A percentile compares a stretch with the other conserved stretches of the same genome.
Conservation (phyloP, 345 rosid species). For the Carallia pectinifolia region DNA sequence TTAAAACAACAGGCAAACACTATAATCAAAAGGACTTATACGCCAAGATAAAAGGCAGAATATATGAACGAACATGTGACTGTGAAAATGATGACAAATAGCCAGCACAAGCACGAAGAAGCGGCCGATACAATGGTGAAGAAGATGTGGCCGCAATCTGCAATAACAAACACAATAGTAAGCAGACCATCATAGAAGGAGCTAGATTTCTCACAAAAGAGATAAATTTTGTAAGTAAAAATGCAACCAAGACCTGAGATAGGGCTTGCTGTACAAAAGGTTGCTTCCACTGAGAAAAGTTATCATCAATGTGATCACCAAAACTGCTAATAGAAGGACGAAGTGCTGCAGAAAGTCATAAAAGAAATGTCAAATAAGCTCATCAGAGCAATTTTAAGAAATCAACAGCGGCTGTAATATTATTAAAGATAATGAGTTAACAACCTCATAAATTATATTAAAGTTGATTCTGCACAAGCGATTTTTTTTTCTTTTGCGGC, state of each 20-base stretch:
- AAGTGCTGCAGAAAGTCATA: constrained; percentile 45
- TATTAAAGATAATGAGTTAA: constrained; percentile 1
- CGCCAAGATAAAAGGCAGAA: constrained; percentile 8
- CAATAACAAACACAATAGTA: constrained; percentile 27
- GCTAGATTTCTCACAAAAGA: constrained; percentile 10
- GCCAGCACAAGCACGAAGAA: constrained; percentile 73
- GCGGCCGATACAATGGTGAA: constrained; percentile 57
- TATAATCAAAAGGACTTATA: too few relatives aligned
- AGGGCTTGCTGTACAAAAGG: constrained; percentile 65
- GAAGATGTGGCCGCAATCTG: constrained; percentile 71
- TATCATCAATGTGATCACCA: constrained; percentile 53
- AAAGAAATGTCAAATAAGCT: constrained; percentile 18
- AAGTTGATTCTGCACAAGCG: too few relatives aligned
- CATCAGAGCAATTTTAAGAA: constrained; percentile 12
- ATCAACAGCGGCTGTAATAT: not conserved
- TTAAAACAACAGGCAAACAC: too few relatives aligned
- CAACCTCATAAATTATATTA: not conserved
- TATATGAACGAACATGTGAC: constrained; percentile 61
- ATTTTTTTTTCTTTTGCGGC: too few relatives aligned
- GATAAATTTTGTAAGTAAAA: not conserved
- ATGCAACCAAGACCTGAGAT: constrained; percentile 47
- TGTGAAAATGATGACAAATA: constrained; percentile 74
- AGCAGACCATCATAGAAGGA: constrained; percentile 16
- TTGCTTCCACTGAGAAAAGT: constrained; percentile 70
- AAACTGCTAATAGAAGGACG: constrained; percentile 54